Conservation (phyloP, 2,329 filamentous ascomycete genomes). For the Aspergillus quadricinctus region DNA sequence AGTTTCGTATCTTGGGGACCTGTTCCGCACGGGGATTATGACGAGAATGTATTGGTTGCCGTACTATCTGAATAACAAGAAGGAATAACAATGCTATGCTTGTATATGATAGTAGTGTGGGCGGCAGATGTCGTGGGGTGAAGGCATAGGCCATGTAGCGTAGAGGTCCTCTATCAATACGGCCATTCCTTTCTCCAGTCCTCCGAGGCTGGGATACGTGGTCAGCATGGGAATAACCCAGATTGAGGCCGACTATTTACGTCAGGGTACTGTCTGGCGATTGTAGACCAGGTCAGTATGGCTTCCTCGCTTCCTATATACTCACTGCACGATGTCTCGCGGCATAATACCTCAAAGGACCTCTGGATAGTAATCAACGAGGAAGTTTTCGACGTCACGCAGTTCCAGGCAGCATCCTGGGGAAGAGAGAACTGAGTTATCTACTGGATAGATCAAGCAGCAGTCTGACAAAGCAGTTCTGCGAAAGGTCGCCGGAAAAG, state of each 20-base stretch:
- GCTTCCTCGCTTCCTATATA: not conserved
- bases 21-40: no score
- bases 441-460: no score
- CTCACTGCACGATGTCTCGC: not conserved
- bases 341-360: not conserved
- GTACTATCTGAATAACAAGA: no score
- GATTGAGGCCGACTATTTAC: not conserved
- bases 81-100: no score
- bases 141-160: no score
- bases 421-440: not conserved
- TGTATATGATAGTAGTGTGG: no score
- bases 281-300: not conserved
- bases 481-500: not conserved
- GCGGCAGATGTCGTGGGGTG: no score
- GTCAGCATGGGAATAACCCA: not conserved
- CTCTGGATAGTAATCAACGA: constrained; percentile 18
- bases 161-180: no score
- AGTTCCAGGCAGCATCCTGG: constrained; percentile 20
- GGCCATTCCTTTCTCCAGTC: no score
- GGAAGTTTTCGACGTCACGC: constrained; percentile 16
- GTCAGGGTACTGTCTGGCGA: not conserved
- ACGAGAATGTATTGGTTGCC: no score
- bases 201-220: not conserved
- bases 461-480: constrained; percentile 1
- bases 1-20: no score